A percentile compares a stretch with the other conserved stretches of the same genome.
Evolutionary conservation across 371 early-diverging fungal species (phyloP).

Genomic region (Capillidium rhysosporum): DNA sequence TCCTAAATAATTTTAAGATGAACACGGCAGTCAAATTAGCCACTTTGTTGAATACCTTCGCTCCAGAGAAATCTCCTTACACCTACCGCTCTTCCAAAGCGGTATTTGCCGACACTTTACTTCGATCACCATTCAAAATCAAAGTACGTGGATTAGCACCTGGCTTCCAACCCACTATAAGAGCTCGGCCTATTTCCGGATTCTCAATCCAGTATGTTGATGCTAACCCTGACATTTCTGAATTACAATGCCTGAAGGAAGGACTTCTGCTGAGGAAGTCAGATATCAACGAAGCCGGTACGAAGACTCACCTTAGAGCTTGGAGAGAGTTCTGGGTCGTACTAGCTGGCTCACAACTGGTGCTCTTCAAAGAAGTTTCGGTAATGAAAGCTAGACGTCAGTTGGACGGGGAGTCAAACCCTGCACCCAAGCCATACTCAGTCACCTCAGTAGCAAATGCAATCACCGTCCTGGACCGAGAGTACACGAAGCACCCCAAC

Average conservation of each 20-base stretch:
- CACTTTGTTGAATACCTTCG: not conserved
- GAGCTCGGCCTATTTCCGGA: conserved; percentile 12
- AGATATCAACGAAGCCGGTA: conserved; percentile 40
- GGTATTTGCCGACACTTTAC: conserved; percentile 4
- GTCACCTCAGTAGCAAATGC: conserved; percentile 42
- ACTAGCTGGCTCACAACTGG: conserved; percentile 51
- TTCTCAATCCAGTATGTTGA: conserved; percentile 12
- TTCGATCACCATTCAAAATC: conserved; percentile 8
- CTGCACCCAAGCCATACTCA: conserved; percentile 22
- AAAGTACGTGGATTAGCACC: conserved; percentile 5
- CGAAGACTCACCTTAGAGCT: conserved; percentile 38
- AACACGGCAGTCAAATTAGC: conserved; percentile 6
- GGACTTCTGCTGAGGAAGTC: conserved; percentile 49
- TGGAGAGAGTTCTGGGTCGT: conserved; percentile 60
- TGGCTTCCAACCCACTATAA: not conserved
- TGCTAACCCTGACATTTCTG: conserved; percentile 17
- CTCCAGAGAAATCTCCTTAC: conserved; percentile 7
- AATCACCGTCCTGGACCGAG: conserved; percentile 43
- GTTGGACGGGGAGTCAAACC: conserved; percentile 7
- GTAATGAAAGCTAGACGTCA: conserved; percentile 14
- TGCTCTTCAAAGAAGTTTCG: conserved; percentile 38
- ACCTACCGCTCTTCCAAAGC: conserved; percentile 7
- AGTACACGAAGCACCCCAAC: conserved; percentile 47
- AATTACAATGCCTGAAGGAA: conserved; percentile 42
- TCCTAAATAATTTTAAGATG: not conserved